These are phyloP conservation scores for Tolypocladium inflatum DNA, from an alignment of 2,329 filamentous ascomycete species.

Conservation along the genomic window DNA sequence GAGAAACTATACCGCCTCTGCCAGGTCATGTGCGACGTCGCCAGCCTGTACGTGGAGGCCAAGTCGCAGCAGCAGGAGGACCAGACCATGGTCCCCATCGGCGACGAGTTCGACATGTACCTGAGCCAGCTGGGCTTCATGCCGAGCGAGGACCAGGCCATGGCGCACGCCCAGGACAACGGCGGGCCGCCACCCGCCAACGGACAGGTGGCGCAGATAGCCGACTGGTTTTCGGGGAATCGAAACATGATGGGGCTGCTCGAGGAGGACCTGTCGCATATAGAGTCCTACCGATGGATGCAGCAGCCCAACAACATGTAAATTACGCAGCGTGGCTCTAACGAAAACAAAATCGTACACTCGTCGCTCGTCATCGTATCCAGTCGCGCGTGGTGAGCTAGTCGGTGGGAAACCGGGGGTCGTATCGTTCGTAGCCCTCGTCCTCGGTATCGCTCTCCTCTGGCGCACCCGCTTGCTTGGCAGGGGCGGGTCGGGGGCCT, in stretches of 20 bases:
- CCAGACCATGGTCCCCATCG: slow-evolving; percentile 37
- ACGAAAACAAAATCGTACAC: not conserved
- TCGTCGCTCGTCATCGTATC: not conserved
- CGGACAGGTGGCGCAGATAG: slow-evolving; percentile 36
- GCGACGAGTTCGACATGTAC: slow-evolving; percentile 55
- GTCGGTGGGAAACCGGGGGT: slow-evolving; percentile 50
- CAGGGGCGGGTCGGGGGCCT: slow-evolving; percentile 10
- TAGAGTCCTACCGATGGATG: slow-evolving; percentile 27
- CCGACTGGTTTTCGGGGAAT: slow-evolving; percentile 58
- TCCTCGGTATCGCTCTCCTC: slow-evolving; percentile 57
- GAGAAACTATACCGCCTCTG: slow-evolving; percentile 54
- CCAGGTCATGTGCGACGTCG: slow-evolving; percentile 51
- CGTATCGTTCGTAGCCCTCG: slow-evolving; percentile 61
- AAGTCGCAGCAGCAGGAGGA: slow-evolving; percentile 39
- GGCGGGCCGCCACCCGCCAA: slow-evolving; percentile 13
- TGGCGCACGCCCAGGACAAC: slow-evolving; percentile 12
- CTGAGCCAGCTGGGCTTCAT: slow-evolving; percentile 54
- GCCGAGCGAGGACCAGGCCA: slow-evolving; percentile 25
- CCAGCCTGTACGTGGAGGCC: slow-evolving; percentile 51
- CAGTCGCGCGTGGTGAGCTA: slow-evolving; percentile 13
- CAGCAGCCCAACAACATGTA: slow-evolving; percentile 7
- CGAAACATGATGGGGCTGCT: slow-evolving; percentile 55
- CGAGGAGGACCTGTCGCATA: slow-evolving; percentile 48
- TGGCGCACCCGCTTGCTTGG: slow-evolving; percentile 12
- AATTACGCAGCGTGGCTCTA: not conserved